phyloP scores from a whole-genome alignment of 2,329 filamentous ascomycete species.

The Diaporthe aspalathi region DNA sequence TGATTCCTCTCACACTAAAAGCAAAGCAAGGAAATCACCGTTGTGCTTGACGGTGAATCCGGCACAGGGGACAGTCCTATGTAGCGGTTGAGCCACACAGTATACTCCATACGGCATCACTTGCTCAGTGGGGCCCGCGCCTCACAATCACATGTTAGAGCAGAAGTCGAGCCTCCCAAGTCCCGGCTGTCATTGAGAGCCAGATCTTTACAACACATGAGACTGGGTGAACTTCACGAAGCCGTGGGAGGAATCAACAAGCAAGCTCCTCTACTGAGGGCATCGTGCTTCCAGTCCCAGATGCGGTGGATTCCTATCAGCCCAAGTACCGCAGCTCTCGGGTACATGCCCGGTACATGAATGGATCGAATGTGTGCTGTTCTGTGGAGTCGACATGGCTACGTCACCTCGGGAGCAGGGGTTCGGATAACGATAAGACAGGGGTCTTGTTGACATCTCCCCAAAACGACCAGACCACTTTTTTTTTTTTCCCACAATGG shows the following conservation, averaged over 20 bases:
- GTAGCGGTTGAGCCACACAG: neutral
- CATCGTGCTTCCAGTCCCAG: neutral
- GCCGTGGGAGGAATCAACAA: neutral
- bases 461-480: slow-evolving; percentile 1
- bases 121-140: neutral
- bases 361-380: slow-evolving; percentile 23
- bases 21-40: neutral
- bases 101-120: neutral
- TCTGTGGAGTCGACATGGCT: slow-evolving; percentile 29
- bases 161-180: neutral
- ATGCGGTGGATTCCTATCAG: neutral
- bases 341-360: neutral
- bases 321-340: neutral
- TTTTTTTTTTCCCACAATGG: slow-evolving; percentile 11
- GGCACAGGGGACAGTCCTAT: neutral
- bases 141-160: slow-evolving; percentile 30
- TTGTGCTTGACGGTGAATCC: neutral
- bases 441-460: slow-evolving; percentile 21
- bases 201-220: neutral
- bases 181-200: neutral
- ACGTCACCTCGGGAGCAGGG: slow-evolving; percentile 26
- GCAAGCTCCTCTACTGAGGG: neutral
- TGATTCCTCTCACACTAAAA: neutral
- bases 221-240: neutral
- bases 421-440: slow-evolving; percentile 26